Conservation (phyloP, 2,329 filamentous ascomycete species). For the Clonostachys byssicola region DNA sequence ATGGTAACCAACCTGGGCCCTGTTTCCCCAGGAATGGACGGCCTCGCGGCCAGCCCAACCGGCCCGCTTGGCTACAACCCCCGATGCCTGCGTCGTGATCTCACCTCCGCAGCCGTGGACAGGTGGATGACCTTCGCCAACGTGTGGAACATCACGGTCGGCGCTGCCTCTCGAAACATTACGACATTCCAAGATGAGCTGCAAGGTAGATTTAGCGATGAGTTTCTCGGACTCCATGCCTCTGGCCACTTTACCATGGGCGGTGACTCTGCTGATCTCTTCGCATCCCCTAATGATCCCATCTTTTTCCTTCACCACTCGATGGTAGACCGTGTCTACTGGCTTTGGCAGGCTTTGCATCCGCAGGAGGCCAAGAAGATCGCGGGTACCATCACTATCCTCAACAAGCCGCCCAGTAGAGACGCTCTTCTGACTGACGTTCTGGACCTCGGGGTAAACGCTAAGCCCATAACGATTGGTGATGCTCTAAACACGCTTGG, state of each 20-base stretch:
- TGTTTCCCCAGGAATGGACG: slow-evolving; percentile 13
- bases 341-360: slow-evolving; percentile 11
- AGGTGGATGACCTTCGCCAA: slow-evolving; percentile 2
- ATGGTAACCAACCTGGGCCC: slow-evolving; percentile 20
- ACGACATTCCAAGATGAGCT: slow-evolving; percentile 14
- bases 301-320: slow-evolving; percentile 16
- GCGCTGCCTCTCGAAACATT: slow-evolving; percentile 2
- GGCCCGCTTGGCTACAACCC: slow-evolving; percentile 29
- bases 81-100: slow-evolving; percentile 37
- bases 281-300: slow-evolving; percentile 17
- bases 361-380: slow-evolving; percentile 6
- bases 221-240: slow-evolving; percentile 20
- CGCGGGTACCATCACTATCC: slow-evolving; percentile 8
- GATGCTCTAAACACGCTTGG: slow-evolving; percentile 13
- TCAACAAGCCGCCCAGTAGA: slow-evolving; percentile 8
- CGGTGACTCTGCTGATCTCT: slow-evolving; percentile 23
- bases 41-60: slow-evolving; percentile 7
- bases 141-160: slow-evolving; percentile 5
- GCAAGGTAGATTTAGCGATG: slow-evolving; percentile 17
- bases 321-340: slow-evolving; percentile 16
- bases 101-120: slow-evolving; percentile 15
- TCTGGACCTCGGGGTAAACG: slow-evolving; percentile 12
- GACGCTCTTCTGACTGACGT: slow-evolving; percentile 10
- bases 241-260: slow-evolving; percentile 26
- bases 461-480: slow-evolving; percentile 8